These are phyloP conservation scores for Phytopythium chamaehyphon DNA, from an alignment of 352 stramenopile genomes.

Conservation along the genomic window DNA sequence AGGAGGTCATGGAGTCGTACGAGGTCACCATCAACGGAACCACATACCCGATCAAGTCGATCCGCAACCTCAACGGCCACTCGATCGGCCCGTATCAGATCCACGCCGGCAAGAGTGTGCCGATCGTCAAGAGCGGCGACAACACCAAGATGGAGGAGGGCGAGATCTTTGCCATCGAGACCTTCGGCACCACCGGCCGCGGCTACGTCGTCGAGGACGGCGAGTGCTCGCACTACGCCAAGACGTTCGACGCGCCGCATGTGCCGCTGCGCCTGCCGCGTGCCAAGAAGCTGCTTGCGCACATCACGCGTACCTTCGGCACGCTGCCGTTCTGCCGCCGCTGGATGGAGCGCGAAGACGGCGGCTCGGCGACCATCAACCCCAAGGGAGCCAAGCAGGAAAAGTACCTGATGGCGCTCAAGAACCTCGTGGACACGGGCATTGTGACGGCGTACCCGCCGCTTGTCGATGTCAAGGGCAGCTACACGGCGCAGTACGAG, in stretches of 20 bases:
- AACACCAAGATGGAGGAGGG: conserved; percentile 97
- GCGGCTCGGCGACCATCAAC: conserved; percentile 92
- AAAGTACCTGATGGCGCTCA: conserved; percentile 97
- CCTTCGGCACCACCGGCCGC: conserved; percentile 89
- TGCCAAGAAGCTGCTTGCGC: conserved; percentile 93
- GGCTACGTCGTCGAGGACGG: conserved; percentile 91
- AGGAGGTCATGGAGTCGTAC: conserved; percentile 98
- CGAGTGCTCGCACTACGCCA: conserved; percentile 98
- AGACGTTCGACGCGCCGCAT: conserved; percentile 93
- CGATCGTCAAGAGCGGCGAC: conserved; percentile 93
- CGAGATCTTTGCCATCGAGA: conserved; percentile 98
- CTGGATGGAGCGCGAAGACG: conserved; percentile 97
- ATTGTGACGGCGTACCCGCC: conserved; percentile 96
- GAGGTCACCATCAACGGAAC: conserved; percentile 96
- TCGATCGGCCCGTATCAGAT: conserved; percentile 98
- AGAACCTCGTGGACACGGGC: conserved; percentile 97
- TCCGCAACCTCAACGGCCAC: conserved; percentile 98
- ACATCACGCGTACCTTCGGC: conserved; percentile 99
- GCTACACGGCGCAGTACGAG: conserved; percentile 99
- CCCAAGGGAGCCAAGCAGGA: conserved; percentile 94
- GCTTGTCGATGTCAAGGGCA: conserved; percentile 94
- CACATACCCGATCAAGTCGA: conserved; percentile 93
- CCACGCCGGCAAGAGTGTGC: conserved; percentile 95
- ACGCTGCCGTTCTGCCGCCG: conserved; percentile 97
- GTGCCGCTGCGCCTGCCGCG: conserved; percentile 90